These are phyloP conservation scores for thale cress (Arabidopsis thaliana) DNA, from an alignment of 345 rosid genomes.

Conservation along the genomic window DNA sequence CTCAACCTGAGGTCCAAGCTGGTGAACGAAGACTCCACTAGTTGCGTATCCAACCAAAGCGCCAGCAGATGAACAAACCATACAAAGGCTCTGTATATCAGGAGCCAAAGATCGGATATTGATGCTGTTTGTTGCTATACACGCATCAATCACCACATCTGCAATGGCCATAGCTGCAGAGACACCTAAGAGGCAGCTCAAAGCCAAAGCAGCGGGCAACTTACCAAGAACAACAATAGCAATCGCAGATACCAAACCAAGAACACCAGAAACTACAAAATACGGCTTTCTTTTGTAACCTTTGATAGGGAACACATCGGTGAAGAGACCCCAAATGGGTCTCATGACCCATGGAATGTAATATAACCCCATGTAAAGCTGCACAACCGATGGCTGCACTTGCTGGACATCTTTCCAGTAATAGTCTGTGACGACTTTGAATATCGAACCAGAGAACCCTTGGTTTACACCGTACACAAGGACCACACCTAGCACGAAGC, in stretches of 20 bases:
- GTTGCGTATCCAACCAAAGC: conserved; percentile 69
- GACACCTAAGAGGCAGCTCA: conserved; percentile 68
- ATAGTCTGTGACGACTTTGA: conserved; percentile 79
- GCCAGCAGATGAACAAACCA: conserved; percentile 81
- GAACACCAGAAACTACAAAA: conserved; percentile 66
- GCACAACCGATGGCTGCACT: conserved; percentile 76
- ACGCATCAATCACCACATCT: conserved; percentile 88
- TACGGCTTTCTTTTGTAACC: conserved; percentile 81
- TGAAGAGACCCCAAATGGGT: conserved; percentile 81
- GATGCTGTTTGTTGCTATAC: conserved; percentile 79
- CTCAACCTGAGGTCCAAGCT: conserved; percentile 73
- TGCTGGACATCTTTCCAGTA: conserved; percentile 86
- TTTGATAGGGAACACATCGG: conserved; percentile 71
- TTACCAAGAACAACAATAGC: conserved; percentile 54
- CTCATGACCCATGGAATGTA: conserved; percentile 84
- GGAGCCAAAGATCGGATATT: conserved; percentile 63
- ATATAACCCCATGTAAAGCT: conserved; percentile 72
- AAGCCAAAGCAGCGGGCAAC: conserved; percentile 59
- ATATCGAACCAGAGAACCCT: conserved; percentile 75
- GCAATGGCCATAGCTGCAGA: conserved; percentile 76
- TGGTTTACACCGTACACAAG: conserved; percentile 78
- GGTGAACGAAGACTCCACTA: conserved; percentile 77
- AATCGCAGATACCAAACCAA: conserved; percentile 62
- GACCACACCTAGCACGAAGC: conserved; percentile 69
- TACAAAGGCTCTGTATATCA: conserved; percentile 85